These are phyloP conservation scores for Eucalyptus sp. DNA, from an alignment of 345 rosid genomes.

Conservation along the genomic window DNA sequence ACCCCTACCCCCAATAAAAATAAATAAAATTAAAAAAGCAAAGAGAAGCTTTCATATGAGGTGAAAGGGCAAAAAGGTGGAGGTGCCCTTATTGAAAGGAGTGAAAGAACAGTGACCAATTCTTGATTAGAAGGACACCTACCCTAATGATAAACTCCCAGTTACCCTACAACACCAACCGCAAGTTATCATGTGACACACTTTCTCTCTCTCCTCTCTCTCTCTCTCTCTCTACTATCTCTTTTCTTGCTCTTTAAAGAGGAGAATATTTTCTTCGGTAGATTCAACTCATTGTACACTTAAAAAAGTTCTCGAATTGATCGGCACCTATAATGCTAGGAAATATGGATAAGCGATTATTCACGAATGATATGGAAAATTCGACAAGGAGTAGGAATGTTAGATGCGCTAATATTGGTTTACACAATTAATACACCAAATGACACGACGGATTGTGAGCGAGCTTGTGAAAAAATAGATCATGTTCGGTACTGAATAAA, in stretches of 20 bases:
- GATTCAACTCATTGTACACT: background rate
- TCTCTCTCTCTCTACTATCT: background rate
- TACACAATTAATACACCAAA: background rate
- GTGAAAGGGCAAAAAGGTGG: background rate
- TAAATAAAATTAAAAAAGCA: background rate
- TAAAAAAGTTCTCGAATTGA: background rate
- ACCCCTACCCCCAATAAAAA: background rate
- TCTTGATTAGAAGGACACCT: slow-evolving; percentile 16
- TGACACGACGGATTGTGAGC: too few species aligned
- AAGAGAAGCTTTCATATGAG: background rate
- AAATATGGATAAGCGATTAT: background rate
- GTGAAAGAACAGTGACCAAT: slow-evolving; percentile 1
- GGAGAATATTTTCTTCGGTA: background rate
- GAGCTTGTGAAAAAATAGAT: background rate
- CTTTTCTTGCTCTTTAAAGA: background rate
- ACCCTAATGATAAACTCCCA: slow-evolving; percentile 22
- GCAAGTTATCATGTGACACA: background rate
- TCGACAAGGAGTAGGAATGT: background rate
- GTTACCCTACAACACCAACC: slow-evolving; percentile 16
- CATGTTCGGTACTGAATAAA: background rate
- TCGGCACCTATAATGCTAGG: background rate
- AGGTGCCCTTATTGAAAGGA: background rate
- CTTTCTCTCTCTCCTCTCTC: background rate
- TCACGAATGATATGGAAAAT: background rate
- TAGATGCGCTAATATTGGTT: background rate